Base-by-base conservation (phyloP, 2,329 filamentous ascomycete genomes). In the Phoma sp. region DNA sequence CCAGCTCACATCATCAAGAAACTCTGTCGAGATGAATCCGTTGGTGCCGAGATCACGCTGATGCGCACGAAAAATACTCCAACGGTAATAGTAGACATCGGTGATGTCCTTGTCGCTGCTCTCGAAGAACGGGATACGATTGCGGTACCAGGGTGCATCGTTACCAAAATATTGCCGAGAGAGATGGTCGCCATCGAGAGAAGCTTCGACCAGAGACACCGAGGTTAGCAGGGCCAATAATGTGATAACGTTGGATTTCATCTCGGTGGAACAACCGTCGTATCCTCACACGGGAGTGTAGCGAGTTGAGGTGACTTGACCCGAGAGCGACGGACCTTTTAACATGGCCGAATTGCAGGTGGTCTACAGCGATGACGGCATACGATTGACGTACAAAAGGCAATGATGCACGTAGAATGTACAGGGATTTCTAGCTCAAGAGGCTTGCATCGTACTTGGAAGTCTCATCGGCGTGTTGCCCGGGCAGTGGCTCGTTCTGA, bases 61-160 rank as follows among this genome's bases (percentile, higher is more conserved):
- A 52, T 79, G 77, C 0, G 77, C 69, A 2, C 77, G 72, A 64
- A 77, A 79, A 24, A 79, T 68, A 24, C 69, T 72, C 77, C 76
- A 79, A 29, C 77, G 76, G 55, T 79, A 79, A 62, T 79, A 79
- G 61, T 78, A 79, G 8, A 79, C 77, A 14, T 78, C 73, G 1
- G 71, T 74, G 13, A 78, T 70, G 8, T 71, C 58, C 1, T 63
- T 40, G 47, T 77, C 73, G 43, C 72, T 75, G 14, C 71, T 72
- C 44, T 77, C 73, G 53, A 77, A 78, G 47, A 73, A 72, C 1
- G 75, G 74, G 5, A 77, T 76, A 10, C 72, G 68, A 29, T 71
- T 59, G 7, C 66, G 62, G 42, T 76, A 78, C 75, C 75, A 78
- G 1, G 74, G 68, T 18, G 73, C 67, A 58, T 77, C 75, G 27